Percentiles rank a stretch among this genome's conserved stretches.
phyloP scores from a whole-genome alignment of 1,139 yeast genomes.

The Candida sp. region DNA sequence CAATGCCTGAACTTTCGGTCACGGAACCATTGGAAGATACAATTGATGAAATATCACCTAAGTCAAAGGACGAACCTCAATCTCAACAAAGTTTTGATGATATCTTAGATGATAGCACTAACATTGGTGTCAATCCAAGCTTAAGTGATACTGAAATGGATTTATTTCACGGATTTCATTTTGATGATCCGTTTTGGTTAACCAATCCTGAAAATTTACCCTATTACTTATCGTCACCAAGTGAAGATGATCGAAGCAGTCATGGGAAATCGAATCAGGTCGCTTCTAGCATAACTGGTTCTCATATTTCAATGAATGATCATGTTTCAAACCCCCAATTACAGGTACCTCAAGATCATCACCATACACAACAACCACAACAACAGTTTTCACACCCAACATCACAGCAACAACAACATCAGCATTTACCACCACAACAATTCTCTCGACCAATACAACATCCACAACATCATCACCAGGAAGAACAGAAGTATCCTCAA shows the following conservation, averaged over 20 bases:
- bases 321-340: not conserved
- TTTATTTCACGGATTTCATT: constrained; percentile 19
- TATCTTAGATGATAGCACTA: not conserved
- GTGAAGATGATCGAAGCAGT: constrained; percentile 19
- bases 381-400: too few species aligned
- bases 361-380: not conserved
- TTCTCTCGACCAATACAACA: not conserved
- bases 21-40: constrained; percentile 10
- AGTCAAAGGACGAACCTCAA: not conserved
- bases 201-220: constrained; percentile 41
- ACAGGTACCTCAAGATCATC: not conserved
- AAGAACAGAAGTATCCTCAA: not conserved
- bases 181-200: constrained; percentile 44
- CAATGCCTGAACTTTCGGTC: constrained; percentile 3
- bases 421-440: not conserved
- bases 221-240: constrained; percentile 34
- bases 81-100: not conserved
- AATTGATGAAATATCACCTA: not conserved
- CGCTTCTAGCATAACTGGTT: not conserved
- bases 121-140: not conserved
- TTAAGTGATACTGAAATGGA: constrained; percentile 1
- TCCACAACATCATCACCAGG: not conserved
- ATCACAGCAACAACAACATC: not conserved
- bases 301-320: not conserved
- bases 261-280: not conserved